Conservation (phyloP, 805 yeast genomes). For the Zygosaccharomyces bisporus region DNA sequence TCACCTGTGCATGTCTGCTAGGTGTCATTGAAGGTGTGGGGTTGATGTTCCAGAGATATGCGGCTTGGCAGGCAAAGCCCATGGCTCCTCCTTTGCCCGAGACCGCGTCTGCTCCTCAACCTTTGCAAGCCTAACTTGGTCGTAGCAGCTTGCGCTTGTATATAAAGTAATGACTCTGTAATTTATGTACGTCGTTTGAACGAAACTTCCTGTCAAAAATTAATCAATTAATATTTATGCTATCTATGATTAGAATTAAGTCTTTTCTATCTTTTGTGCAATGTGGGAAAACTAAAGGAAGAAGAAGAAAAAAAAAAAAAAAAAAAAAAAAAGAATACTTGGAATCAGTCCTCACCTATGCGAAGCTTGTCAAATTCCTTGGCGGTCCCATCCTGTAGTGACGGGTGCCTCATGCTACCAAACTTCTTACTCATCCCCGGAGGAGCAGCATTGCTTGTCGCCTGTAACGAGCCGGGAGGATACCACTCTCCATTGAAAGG, state of each 20-base stretch:
- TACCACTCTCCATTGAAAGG: conserved; percentile 52
- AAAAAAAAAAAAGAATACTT: not conserved
- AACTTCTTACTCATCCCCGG: conserved; percentile 11
- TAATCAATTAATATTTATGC: not conserved
- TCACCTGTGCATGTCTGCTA: conserved; percentile 93
- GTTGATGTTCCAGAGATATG: conserved; percentile 85
- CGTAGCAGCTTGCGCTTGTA: conserved; percentile 14
- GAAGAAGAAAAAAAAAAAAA: not conserved
- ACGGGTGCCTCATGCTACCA: conserved; percentile 14
- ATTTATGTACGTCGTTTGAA: conserved; percentile 5
- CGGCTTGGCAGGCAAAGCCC: conserved; percentile 79
- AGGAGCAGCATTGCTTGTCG: conserved; percentile 5
- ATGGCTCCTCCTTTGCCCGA: conserved; percentile 58
- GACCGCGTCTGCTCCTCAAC: conserved; percentile 29
- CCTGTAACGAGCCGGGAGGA: conserved; percentile 43
- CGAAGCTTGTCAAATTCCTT: conserved; percentile 22
- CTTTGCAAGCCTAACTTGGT: conserved; percentile 33
- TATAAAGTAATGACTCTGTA: conserved; percentile 8
- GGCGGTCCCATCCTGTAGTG: conserved; percentile 21
- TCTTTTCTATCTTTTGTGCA: not conserved
- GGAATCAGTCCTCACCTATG: conserved; percentile 17
- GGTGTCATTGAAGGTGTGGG: conserved; percentile 99
- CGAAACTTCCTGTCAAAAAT: conserved; percentile 1
- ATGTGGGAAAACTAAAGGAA: not conserved
- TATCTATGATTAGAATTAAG: not conserved